These are phyloP conservation scores for Musa acuminata DNA, from an alignment of 176 grass and related monocot genomes.

Conservation along the genomic window DNA sequence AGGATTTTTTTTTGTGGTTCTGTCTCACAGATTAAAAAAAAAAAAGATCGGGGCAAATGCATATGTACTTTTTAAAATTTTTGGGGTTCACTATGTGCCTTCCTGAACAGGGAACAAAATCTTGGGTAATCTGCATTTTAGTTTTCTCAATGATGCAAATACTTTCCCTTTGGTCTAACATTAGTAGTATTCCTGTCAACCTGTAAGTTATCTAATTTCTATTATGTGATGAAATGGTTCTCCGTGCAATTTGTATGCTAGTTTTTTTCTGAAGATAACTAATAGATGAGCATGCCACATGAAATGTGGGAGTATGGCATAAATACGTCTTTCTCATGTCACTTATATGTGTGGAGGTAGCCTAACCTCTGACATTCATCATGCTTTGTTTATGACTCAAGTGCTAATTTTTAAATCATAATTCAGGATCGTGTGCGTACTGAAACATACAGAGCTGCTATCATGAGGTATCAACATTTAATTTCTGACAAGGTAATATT, in stretches of 20 bases:
- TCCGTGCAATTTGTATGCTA: background rate
- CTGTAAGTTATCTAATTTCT: background rate
- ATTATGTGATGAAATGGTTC: background rate
- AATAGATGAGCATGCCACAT: background rate
- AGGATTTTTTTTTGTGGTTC: background rate
- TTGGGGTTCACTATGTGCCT: background rate
- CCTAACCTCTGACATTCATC: background rate
- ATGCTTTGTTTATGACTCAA: background rate
- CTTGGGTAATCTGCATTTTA: background rate
- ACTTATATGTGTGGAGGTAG: too few species aligned
- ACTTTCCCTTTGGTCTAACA: background rate
- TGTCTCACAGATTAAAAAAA: background rate
- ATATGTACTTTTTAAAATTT: background rate
- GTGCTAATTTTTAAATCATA: conserved; percentile 27
- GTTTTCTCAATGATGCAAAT: background rate
- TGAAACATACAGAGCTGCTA: conserved; percentile 76
- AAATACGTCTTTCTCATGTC: background rate
- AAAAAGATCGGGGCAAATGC: background rate
- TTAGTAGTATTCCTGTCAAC: too few species aligned
- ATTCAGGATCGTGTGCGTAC: conserved; percentile 88
- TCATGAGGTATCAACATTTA: conserved; percentile 69
- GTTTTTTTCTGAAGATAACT: background rate
- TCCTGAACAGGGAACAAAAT: background rate
- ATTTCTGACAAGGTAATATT: conserved; percentile 79
- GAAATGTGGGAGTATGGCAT: background rate